Evolutionary conservation across 164 flowering plant species (phyloP), one percentile per base, ranked within the genome.

Genomic region (Malania oleifera): DNA sequence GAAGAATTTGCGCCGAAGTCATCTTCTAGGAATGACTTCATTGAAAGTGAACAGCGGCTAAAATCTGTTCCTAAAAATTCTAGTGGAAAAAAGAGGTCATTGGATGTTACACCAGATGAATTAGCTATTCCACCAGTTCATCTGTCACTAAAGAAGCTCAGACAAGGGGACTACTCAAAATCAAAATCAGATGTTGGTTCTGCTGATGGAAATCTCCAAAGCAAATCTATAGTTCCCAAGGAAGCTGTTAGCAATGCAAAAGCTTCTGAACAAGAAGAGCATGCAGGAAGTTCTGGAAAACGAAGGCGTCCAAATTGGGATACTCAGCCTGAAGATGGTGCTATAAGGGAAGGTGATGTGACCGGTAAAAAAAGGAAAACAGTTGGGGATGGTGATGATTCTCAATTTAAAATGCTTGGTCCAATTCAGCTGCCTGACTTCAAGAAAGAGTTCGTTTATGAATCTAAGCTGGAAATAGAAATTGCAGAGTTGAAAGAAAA

Each of bases 391-490:
- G 47, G 8, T 55, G 70, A 64, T 35, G 68, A 45, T 25, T 56
- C 70, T 4, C 63, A 45, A 44, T 25, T 73, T 3, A 78, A 70
- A 68, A 60, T 70, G 59, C 59, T 78, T 49, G 82, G 82, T 26
- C 77, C 80, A 19, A 54, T 79, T 53, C 71, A 79, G 26, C 66
- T 76, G 27, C 77, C 83, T 8, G 63, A 71, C 57, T 69, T 73
- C 29, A 44, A 54, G 48, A 55, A 61, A 31, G 49, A 34, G 17
- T 15, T 45, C 38, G 51, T 20, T 44, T 45, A 2, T 27, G 56
- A 45, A 23, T 22, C 51, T 10, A 49, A 67, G 2, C 11, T 18
- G 2, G 71, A 69, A 50, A 57, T 62, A 44, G 70, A 74, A 60
- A 25, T 69, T 17, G 57, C 25, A 26, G 23, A 49, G 26, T 43